A percentile compares a stretch with the other conserved stretches of the same genome.
phyloP scores from a whole-genome alignment of 495 filamentous ascomycete genomes.

The Trichoderma erinaceum region DNA sequence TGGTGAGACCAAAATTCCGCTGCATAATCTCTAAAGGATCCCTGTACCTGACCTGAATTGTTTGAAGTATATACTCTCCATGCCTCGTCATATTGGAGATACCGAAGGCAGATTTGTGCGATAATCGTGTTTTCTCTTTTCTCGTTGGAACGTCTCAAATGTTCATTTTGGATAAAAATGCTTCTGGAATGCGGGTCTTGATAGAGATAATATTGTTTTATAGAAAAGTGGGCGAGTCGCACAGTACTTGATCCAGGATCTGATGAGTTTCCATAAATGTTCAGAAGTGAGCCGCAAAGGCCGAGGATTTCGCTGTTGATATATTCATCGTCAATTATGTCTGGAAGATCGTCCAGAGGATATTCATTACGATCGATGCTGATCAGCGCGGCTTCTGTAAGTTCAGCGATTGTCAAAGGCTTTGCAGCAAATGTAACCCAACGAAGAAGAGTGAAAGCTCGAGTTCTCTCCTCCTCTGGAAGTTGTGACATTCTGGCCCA shows the following conservation, averaged over 20 bases:
- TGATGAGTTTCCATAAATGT: neutral
- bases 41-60: neutral
- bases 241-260: neutral
- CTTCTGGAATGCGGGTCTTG: constrained; percentile 12
- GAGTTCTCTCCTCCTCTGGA: constrained; percentile 18
- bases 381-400: constrained; percentile 26
- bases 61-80: neutral
- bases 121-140: constrained; percentile 18
- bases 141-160: constrained; percentile 16
- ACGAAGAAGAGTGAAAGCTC: constrained; percentile 26
- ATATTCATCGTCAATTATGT: constrained; percentile 22
- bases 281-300: constrained; percentile 26
- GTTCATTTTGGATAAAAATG: constrained; percentile 14
- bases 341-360: neutral
- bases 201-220: constrained; percentile 25
- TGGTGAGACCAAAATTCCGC: constrained; percentile 20
- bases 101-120: constrained; percentile 23
- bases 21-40: constrained; percentile 21
- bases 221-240: constrained; percentile 23
- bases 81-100: constrained; percentile 17
- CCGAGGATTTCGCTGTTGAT: constrained; percentile 23
- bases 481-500: constrained; percentile 25
- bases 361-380: constrained; percentile 15
- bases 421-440: constrained; percentile 24
- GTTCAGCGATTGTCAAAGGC: constrained; percentile 24